phyloP scores from a whole-genome alignment of 176 grass and related monocot genomes.

The Cenchrus fungigraminus region DNA sequence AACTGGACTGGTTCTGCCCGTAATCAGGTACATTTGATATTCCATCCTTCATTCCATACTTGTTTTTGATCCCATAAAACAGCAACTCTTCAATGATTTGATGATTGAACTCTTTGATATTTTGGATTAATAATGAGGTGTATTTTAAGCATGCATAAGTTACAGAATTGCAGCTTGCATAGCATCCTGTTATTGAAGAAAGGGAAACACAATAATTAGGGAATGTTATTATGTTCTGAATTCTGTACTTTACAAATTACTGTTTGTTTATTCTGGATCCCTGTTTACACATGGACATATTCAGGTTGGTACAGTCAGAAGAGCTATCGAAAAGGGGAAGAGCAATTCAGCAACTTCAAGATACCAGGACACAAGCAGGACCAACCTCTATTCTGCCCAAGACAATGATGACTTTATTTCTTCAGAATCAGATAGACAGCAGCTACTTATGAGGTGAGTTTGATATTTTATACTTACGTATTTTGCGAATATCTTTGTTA shows the following conservation, averaged over 20 bases:
- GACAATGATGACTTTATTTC: slow-evolving; percentile 87
- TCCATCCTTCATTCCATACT: not conserved
- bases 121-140: not conserved
- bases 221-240: not conserved
- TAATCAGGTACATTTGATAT: slow-evolving; percentile 60
- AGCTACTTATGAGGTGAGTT: slow-evolving; percentile 84
- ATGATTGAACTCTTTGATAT: not conserved
- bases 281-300: slow-evolving; percentile 1
- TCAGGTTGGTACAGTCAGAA: slow-evolving; percentile 69
- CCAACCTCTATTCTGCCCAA: slow-evolving; percentile 53
- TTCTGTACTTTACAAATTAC: not conserved
- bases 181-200: not conserved
- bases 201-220: not conserved
- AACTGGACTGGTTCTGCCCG: slow-evolving; percentile 77
- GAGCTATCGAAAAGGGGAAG: slow-evolving; percentile 78
- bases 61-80: not conserved
- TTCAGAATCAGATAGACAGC: slow-evolving; percentile 94
- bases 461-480: not conserved
- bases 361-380: slow-evolving; percentile 66
- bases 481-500: not conserved
- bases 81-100: not conserved
- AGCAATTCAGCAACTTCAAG: slow-evolving; percentile 49
- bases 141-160: slow-evolving; percentile 12
- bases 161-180: not conserved
- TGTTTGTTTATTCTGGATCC: not conserved